Evolutionary conservation across 2,329 filamentous ascomycete species (phyloP).

Genomic region (Gyromitra esculenta): DNA sequence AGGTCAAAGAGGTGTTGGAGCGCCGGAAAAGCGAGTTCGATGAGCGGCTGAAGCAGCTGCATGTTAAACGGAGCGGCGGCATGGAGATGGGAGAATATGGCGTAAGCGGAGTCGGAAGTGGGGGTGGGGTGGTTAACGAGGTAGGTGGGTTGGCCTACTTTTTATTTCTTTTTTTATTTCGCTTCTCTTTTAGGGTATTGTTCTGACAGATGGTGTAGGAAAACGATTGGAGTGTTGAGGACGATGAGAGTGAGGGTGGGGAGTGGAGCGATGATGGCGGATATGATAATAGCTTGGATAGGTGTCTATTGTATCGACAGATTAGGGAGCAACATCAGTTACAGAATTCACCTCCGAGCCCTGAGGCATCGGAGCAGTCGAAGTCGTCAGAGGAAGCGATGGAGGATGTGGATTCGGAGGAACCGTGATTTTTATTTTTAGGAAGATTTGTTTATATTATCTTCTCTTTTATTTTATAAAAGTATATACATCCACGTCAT

Average conservation of each 20-base stretch:
- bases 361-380: background rate
- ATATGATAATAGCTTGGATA: background rate
- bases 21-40: conserved; percentile 14
- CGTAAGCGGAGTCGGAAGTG: background rate
- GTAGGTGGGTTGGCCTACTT: conserved; percentile 6
- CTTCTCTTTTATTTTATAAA: background rate
- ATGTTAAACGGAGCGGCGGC: conserved; percentile 13
- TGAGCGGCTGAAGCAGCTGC: conserved; percentile 22
- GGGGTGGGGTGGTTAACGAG: conserved; percentile 1
- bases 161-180: background rate
- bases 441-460: too few relatives aligned
- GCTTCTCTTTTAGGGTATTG: background rate
- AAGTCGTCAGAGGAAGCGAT: background rate
- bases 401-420: background rate
- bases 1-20: background rate
- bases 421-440: background rate
- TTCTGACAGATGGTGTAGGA: background rate
- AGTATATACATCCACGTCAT: conserved; percentile 6
- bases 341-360: background rate
- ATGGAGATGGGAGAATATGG: background rate
- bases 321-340: background rate
- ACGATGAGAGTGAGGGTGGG: background rate
- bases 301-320: background rate
- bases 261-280: background rate
- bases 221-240: conserved; percentile 19